These are phyloP conservation scores for Cryptosporidium viatorum DNA, from an alignment of 169 alveolate species.

Conservation along the genomic window DNA sequence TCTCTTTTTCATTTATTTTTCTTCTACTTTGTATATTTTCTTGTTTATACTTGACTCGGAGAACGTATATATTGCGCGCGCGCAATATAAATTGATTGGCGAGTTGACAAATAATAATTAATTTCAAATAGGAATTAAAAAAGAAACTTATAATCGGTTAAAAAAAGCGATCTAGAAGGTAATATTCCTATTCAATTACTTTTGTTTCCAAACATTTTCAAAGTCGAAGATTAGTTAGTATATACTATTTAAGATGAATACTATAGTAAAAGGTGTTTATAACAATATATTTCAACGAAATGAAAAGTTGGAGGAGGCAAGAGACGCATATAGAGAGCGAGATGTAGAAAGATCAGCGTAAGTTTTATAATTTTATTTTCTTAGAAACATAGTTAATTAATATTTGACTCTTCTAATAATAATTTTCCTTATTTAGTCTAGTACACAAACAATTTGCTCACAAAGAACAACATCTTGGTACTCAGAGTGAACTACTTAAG, in stretches of 20 bases:
- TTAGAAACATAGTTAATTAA: neutral
- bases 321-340: slow-evolving; percentile 77
- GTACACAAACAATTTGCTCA: slow-evolving; percentile 59
- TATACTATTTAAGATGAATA: slow-evolving; percentile 21
- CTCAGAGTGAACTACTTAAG: slow-evolving; percentile 83
- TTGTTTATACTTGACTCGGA: neutral
- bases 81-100: neutral
- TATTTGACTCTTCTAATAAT: neutral
- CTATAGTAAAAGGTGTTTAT: slow-evolving; percentile 1
- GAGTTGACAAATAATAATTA: neutral
- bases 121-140: neutral
- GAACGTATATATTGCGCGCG: neutral
- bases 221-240: neutral
- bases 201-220: neutral
- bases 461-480: slow-evolving; percentile 21
- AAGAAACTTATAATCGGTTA: neutral
- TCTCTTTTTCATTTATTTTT: too few relatives aligned
- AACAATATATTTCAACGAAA: neutral
- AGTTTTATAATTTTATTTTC: neutral
- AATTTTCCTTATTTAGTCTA: slow-evolving; percentile 22
- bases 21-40: too few relatives aligned
- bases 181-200: neutral
- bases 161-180: neutral
- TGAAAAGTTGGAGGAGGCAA: slow-evolving; percentile 75
- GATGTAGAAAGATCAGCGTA: slow-evolving; percentile 77